These are phyloP conservation scores for Ceratocystis lukuohia DNA, from an alignment of 2,329 filamentous ascomycete genomes.

Conservation along the genomic window DNA sequence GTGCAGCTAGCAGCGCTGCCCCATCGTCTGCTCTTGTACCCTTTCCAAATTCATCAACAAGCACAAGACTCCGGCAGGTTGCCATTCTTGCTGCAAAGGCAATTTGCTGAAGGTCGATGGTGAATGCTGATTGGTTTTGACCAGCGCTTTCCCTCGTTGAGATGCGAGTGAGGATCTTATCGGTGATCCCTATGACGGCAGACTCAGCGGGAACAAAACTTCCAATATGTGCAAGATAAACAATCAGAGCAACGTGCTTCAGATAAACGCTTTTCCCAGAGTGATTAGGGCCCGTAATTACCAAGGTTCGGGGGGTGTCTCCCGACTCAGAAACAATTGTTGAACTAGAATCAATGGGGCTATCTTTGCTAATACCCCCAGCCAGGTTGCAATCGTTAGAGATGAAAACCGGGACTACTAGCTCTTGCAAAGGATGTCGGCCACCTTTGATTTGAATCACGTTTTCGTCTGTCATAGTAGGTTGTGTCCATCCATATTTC, in stretches of 20 bases:
- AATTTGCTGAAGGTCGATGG: slow-evolving; percentile 76
- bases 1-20: slow-evolving; percentile 43
- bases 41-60: slow-evolving; percentile 86
- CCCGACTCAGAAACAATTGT: not conserved
- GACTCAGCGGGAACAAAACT: slow-evolving; percentile 74
- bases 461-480: slow-evolving; percentile 56
- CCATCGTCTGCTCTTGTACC: slow-evolving; percentile 47
- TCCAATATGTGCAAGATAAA: slow-evolving; percentile 85
- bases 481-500: slow-evolving; percentile 57
- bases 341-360: not conserved
- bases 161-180: slow-evolving; percentile 81
- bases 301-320: slow-evolving; percentile 39
- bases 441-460: slow-evolving; percentile 63
- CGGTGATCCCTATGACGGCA: slow-evolving; percentile 72
- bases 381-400: slow-evolving; percentile 63
- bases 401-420: slow-evolving; percentile 67
- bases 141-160: slow-evolving; percentile 55
- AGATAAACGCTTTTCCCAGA: slow-evolving; percentile 94
- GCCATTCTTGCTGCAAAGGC: slow-evolving; percentile 61
- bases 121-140: slow-evolving; percentile 47
- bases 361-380: slow-evolving; percentile 38
- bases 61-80: slow-evolving; percentile 61
- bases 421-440: slow-evolving; percentile 75
- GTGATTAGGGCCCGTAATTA: slow-evolving; percentile 88
- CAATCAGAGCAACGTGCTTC: slow-evolving; percentile 81